These are phyloP conservation scores for Lolium rigidum DNA, from an alignment of 176 grass and related monocot genomes.

Conservation along the genomic window DNA sequence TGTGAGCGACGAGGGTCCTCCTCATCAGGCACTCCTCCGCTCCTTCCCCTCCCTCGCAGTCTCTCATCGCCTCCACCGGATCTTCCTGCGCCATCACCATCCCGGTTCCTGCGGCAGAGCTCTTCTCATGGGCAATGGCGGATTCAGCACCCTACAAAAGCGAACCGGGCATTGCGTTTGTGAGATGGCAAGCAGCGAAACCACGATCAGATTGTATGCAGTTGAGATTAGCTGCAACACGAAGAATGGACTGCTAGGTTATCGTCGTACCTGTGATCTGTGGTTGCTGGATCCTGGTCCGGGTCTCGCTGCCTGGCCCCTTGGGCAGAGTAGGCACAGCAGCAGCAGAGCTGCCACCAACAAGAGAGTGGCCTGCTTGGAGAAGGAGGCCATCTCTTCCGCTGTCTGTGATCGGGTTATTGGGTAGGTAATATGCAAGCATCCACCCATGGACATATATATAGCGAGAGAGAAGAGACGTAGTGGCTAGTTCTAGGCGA, in stretches of 20 bases:
- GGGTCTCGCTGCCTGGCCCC: conserved; percentile 38
- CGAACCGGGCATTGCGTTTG: neutral
- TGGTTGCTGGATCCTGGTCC: conserved; percentile 34
- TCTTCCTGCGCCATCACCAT: conserved; percentile 30
- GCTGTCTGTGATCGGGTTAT: neutral
- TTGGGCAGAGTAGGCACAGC: conserved; percentile 46
- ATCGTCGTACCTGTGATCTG: conserved; percentile 37
- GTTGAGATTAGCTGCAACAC: neutral
- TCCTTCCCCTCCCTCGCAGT: conserved; percentile 24
- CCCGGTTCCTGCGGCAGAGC: neutral
- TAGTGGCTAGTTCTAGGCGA: neutral
- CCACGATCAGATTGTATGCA: no score
- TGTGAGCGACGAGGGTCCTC: conserved; percentile 65
- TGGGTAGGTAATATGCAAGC: conserved; percentile 6
- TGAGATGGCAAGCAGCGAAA: neutral
- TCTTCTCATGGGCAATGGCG: neutral
- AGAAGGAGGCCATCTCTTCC: conserved; percentile 33
- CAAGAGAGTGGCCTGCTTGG: conserved; percentile 40
- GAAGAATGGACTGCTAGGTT: neutral
- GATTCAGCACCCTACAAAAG: conserved; percentile 29
- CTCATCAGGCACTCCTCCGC: conserved; percentile 57
- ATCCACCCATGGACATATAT: conserved; percentile 32
- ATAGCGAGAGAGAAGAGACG: neutral
- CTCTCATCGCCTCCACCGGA: neutral
- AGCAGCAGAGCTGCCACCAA: conserved; percentile 42